phyloP scores from a whole-genome alignment of 2,329 filamentous ascomycete species.

The Scedosporium dehoogii region DNA sequence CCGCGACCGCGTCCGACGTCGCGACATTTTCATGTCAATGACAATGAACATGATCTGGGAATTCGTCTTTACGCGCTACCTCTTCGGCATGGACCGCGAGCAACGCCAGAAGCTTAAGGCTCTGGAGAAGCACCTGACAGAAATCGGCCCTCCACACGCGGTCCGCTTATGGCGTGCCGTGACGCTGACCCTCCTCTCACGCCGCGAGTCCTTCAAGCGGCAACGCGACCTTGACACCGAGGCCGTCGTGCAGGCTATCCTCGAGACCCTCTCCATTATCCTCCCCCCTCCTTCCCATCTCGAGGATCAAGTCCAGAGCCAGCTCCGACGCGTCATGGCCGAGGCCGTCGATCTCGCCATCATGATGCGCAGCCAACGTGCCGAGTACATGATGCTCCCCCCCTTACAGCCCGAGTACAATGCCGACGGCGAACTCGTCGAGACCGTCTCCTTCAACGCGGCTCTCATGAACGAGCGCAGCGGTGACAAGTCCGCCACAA shows the following conservation, averaged over 20 bases:
- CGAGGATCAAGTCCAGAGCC: slow-evolving; percentile 70
- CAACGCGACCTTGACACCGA: slow-evolving; percentile 87
- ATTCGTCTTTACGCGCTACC: slow-evolving; percentile 93
- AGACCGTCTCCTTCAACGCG: slow-evolving; percentile 85
- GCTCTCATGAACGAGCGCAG: slow-evolving; percentile 90
- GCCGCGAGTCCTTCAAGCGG: slow-evolving; percentile 65
- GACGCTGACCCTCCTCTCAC: slow-evolving; percentile 79
- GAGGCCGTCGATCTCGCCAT: slow-evolving; percentile 85
- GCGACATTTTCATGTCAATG: slow-evolving; percentile 97
- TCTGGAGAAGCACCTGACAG: slow-evolving; percentile 80
- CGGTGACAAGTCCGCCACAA: slow-evolving; percentile 46
- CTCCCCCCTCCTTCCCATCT: slow-evolving; percentile 78
- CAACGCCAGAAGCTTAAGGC: slow-evolving; percentile 96
- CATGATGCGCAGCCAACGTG: slow-evolving; percentile 93
- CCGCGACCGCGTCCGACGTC: slow-evolving; percentile 73
- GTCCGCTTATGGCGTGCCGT: slow-evolving; percentile 96
- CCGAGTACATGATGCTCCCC: slow-evolving; percentile 97
- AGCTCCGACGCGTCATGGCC: slow-evolving; percentile 77
- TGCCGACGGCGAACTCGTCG: slow-evolving; percentile 77
- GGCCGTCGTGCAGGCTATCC: slow-evolving; percentile 80
- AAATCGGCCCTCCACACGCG: slow-evolving; percentile 79
- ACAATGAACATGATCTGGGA: slow-evolving; percentile 99
- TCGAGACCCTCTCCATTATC: slow-evolving; percentile 72
- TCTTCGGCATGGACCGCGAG: slow-evolving; percentile 97
- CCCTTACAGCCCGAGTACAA: slow-evolving; percentile 93